Base-by-base conservation (phyloP, 2,329 filamentous ascomycete genomes). In the Hypoxylon sp. region DNA sequence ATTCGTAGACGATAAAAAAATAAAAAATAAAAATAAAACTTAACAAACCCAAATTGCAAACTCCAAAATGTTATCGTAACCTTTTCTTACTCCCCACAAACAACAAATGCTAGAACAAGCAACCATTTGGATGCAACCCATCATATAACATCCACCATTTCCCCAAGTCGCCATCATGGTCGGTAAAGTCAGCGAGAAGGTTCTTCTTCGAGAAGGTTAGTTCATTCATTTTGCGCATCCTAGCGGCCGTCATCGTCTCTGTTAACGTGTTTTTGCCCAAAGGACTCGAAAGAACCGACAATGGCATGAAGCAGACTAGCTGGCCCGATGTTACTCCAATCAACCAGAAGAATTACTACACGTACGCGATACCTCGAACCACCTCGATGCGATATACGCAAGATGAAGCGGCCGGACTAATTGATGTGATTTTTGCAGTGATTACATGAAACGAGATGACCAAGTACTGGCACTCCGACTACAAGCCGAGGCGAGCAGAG, bases 271-370 rank as follows among this genome's bases (percentile, higher is more conserved):
- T n/a, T n/a, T n/a, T n/a, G n/a, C n/a, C 11, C 11, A 6, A 69
- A 97, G 93, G 94, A 61, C 85, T 99, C 60, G 91, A 96, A 76
- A 84, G 93, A 69, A 97, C 94, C 54, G 94, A 99, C 78, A 99
- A 99, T 83, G 92, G 93, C 75, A 93, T 99, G 88, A 94, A 92
- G 69, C 84, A 94, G 68, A 90, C 91, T 36, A 95, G 82, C 71
- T 99, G 94, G 93, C 93, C 94, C 7, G 88, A 94, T 67, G 86
- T 96, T 50, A 81, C 84, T 31, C 90, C 94, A 65, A 99, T 99
- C 74, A 99, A 99, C 70, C 94, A 99, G 73, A 99, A 99, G 78
- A 99, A 99, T 73, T 99, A 99, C 73, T 97, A 97, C 72, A 96
- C 92, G 90, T 94, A 80, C 55, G 86, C 38, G 26, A 20, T 25